These are phyloP conservation scores for Podila epicladia DNA, from an alignment of 192 early-diverging fungal genomes.

Conservation along the genomic window DNA sequence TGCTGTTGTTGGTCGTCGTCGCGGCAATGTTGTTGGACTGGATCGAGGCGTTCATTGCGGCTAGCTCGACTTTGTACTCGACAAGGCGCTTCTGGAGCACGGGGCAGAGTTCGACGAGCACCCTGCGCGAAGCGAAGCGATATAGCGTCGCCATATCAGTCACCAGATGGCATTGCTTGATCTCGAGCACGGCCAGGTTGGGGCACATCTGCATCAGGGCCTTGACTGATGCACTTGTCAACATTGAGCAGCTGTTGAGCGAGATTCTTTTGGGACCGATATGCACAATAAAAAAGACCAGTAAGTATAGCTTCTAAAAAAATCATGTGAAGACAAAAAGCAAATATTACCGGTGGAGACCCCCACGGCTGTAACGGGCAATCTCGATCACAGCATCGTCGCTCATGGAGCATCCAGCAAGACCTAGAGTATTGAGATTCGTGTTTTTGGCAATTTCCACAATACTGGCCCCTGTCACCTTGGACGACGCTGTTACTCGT, in stretches of 20 bases:
- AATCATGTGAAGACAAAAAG: background rate
- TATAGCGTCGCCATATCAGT: slow-evolving; percentile 60
- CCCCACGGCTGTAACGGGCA: slow-evolving; percentile 40
- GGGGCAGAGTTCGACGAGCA: slow-evolving; percentile 58
- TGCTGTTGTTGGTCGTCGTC: slow-evolving; percentile 2
- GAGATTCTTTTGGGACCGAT: slow-evolving; percentile 37
- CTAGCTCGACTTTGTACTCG: slow-evolving; percentile 49
- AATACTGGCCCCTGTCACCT: slow-evolving; percentile 57
- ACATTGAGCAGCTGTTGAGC: slow-evolving; percentile 53
- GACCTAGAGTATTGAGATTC: slow-evolving; percentile 52
- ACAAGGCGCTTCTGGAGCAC: slow-evolving; percentile 52
- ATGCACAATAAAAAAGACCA: background rate
- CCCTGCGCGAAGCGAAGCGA: slow-evolving; percentile 54
- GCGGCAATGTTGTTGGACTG: slow-evolving; percentile 39
- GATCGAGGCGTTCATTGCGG: slow-evolving; percentile 55
- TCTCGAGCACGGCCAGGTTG: slow-evolving; percentile 58
- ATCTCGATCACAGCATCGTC: slow-evolving; percentile 58
- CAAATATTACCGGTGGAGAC: slow-evolving; percentile 45
- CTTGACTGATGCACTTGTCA: slow-evolving; percentile 55
- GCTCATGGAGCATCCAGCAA: slow-evolving; percentile 60
- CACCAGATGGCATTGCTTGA: slow-evolving; percentile 60
- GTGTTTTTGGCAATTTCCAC: slow-evolving; percentile 57
- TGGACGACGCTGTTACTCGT: slow-evolving; percentile 51
- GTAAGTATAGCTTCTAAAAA: background rate
- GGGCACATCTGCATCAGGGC: slow-evolving; percentile 58